Evolutionary conservation across 1,139 yeast genomes (phyloP).

Genomic region (Blastobotrys petasosporus): DNA sequence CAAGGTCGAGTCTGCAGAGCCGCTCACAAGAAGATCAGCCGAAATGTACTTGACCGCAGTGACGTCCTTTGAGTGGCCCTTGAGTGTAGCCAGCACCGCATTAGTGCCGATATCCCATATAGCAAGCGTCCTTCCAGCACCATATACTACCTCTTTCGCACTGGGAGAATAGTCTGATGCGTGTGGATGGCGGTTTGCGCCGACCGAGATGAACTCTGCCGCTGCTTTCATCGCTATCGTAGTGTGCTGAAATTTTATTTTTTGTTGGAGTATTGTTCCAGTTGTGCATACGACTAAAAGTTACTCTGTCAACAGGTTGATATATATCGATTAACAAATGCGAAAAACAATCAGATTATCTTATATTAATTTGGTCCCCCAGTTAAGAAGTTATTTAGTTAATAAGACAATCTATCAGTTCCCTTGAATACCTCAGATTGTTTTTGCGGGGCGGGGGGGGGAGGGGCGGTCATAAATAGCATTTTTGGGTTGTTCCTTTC

Average conservation of each 20-base stretch:
- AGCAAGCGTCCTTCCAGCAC: constrained; percentile 69
- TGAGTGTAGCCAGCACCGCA: constrained; percentile 24
- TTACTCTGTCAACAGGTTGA: no score
- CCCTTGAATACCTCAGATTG: no score
- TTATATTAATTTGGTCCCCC: no score
- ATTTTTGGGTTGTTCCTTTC: no score
- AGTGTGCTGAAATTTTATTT: background rate
- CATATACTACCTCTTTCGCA: constrained; percentile 55
- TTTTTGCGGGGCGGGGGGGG: no score
- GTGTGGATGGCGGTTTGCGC: constrained; percentile 71
- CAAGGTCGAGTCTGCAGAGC: constrained; percentile 59
- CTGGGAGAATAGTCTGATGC: constrained; percentile 51
- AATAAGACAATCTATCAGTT: no score
- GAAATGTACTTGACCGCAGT: constrained; percentile 32
- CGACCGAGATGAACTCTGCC: constrained; percentile 59
- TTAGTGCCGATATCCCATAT: constrained; percentile 55
- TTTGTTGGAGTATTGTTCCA: no score
- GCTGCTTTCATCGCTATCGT: background rate
- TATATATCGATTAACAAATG: no score
- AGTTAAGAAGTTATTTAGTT: no score
- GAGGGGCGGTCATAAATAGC: no score
- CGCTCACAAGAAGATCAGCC: constrained; percentile 47
- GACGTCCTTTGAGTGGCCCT: constrained; percentile 31
- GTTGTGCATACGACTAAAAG: no score
- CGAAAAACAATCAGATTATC: no score